Evolutionary conservation across 768 basidiomycete genomes (phyloP).

Genomic region (Lentinula sp.): DNA sequence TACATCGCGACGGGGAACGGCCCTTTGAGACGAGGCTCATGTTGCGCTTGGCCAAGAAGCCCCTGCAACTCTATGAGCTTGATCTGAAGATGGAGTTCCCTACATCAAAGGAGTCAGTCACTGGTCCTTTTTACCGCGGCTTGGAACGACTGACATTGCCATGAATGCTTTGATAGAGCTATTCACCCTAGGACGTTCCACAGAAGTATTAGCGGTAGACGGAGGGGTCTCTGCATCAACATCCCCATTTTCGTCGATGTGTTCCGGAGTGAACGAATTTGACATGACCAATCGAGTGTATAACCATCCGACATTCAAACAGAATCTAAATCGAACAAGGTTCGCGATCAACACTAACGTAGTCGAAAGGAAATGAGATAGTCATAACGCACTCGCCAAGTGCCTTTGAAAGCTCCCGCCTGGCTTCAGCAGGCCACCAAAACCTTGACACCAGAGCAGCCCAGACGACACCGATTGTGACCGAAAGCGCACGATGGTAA

Average conservation of each 20-base stretch:
- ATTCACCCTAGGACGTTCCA: slow-evolving; percentile 32
- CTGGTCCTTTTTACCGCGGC: background rate
- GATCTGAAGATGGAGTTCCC: slow-evolving; percentile 94
- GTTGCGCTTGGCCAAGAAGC: slow-evolving; percentile 81
- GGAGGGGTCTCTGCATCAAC: background rate
- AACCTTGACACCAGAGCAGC: slow-evolving; percentile 81
- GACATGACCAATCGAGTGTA: slow-evolving; percentile 89
- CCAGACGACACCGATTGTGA: slow-evolving; percentile 84
- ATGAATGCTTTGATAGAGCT: slow-evolving; percentile 82
- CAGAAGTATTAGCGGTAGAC: background rate
- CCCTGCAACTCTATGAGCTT: slow-evolving; percentile 82
- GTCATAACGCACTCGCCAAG: slow-evolving; percentile 66
- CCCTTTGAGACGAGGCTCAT: slow-evolving; percentile 93
- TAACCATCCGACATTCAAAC: slow-evolving; percentile 89
- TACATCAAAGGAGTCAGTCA: slow-evolving; percentile 19
- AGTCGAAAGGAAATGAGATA: background rate
- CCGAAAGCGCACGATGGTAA: slow-evolving; percentile 69
- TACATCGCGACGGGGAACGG: slow-evolving; percentile 89
- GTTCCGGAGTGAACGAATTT: slow-evolving; percentile 67
- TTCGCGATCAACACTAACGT: background rate
- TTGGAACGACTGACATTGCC: slow-evolving; percentile 66
- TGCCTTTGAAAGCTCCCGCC: slow-evolving; percentile 77
- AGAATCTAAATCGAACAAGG: slow-evolving; percentile 52
- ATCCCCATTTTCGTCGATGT: slow-evolving; percentile 17
- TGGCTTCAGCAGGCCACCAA: slow-evolving; percentile 96